Evolutionary conservation across 345 rosid species (phyloP), one percentile per base, ranked within the genome.

Genomic region (Populus pruinosa): DNA sequence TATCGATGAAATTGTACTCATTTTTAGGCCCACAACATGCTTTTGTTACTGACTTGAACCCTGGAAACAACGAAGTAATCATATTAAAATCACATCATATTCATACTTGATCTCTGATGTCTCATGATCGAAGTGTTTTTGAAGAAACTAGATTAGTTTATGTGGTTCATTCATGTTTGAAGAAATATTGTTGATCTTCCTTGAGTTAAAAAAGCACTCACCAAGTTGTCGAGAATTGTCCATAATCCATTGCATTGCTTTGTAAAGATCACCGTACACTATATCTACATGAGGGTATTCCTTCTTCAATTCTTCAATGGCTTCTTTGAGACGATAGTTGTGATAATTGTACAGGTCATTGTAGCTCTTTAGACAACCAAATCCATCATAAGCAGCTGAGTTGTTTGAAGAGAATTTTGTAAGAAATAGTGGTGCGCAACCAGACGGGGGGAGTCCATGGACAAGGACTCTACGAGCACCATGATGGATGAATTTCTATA

Each of bases 401-500:
- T 17, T 41, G 16, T 27, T 64, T 9, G 41, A 9, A 11, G 20
- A 6, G 38, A 27, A 64, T 10, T 9, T 6, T 25, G 36, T 43
- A 3, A 36, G 59, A 14, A n/a, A 38, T 6, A 38, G 36, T 11
- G 84, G 76, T 2, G 33, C 33, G 36, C 78, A 80, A 0, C 82
- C 86, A 12, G 55, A 13, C 1, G 72, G 80, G 21, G 73, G 77
- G 13, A 69, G 35, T 67, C 85, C 82, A 2, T 70, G 74, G 14
- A 75, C 82, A 6, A 82, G 64, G 9, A 78, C 56, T 43, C 59
- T 23, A 23, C 4, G 5, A 12, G 78, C 81, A 8, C 78, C 81
- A 31, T 13, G 29, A 2, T 20, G 35, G 2, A 73, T 39, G 8
- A 82, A 67, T 82, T 41, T 62, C 84, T 81, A 41, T 17, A 47